Evolutionary conservation across 177 flowering plant species (phyloP).

Genomic region (Vitis hybrid): DNA sequence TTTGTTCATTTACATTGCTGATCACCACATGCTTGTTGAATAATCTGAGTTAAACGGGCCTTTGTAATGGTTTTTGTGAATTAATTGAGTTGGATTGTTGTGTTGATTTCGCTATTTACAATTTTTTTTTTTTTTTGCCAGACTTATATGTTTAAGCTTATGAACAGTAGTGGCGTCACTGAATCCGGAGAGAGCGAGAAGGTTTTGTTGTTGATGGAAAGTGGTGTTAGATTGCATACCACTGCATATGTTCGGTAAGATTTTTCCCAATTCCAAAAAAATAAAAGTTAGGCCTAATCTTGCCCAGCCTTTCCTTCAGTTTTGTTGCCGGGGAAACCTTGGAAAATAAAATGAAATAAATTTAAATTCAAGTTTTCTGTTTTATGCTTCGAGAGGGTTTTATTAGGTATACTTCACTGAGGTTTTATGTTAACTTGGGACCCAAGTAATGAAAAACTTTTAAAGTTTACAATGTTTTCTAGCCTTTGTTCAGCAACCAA

Average conservation of each 20-base stretch:
- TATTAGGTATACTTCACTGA: not conserved
- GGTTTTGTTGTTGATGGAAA: constrained; percentile 88
- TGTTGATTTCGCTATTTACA: not conserved
- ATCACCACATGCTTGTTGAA: no score
- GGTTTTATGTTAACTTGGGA: not conserved
- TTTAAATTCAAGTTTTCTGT: not conserved
- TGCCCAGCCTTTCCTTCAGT: not conserved
- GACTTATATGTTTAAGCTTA: constrained; percentile 94
- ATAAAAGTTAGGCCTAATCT: not conserved
- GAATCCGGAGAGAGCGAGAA: constrained; percentile 98
- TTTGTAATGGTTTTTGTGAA: constrained; percentile 1
- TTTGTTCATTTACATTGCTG: no score
- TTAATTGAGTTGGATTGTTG: not conserved
- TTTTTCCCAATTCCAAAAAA: not conserved
- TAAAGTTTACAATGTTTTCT: not conserved
- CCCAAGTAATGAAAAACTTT: no score
- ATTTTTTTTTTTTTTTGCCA: constrained; percentile 21
- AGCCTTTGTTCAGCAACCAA: not conserved
- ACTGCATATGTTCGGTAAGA: constrained; percentile 79
- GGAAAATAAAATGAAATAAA: not conserved
- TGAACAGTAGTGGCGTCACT: constrained; percentile 92
- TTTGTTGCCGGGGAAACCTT: not conserved
- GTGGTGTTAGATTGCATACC: constrained; percentile 90
- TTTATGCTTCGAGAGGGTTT: not conserved
- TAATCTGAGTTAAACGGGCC: no score